Percentiles rank a stretch among this genome's conserved stretches.
Evolutionary conservation across 805 yeast genomes (phyloP).

Genomic region (Candida schatavii): DNA sequence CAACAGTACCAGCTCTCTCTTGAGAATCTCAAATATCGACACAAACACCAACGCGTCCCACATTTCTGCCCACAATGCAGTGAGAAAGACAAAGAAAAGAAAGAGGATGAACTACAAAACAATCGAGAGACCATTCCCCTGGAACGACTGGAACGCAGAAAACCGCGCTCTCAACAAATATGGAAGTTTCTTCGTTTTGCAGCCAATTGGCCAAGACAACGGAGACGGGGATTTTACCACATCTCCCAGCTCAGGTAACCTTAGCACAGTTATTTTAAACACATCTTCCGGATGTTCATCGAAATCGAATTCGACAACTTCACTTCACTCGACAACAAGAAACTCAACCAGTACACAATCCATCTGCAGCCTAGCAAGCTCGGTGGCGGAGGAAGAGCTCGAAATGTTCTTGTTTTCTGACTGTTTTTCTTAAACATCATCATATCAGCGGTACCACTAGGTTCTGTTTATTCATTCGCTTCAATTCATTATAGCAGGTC

Average conservation of each 20-base stretch:
- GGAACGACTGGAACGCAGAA: conserved; percentile 2
- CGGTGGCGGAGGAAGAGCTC: background rate
- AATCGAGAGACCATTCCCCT: conserved; percentile 1
- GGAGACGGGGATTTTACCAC: background rate
- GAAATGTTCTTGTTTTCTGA: background rate
- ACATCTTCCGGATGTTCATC: background rate
- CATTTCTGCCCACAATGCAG: conserved; percentile 4
- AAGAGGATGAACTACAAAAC: conserved; percentile 3
- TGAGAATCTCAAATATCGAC: background rate
- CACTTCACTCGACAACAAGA: background rate
- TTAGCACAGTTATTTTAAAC: background rate
- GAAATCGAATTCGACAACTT: conserved; percentile 1
- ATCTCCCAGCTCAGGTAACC: background rate
- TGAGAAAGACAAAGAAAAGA: background rate
- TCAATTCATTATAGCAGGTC: no score
- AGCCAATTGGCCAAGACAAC: background rate
- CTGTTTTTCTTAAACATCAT: no score
- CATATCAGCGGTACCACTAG: no score
- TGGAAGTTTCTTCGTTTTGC: conserved; percentile 2
- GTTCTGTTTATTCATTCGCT: no score
- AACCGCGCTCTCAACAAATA: background rate
- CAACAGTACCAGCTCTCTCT: background rate
- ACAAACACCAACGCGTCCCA: conserved; percentile 3
- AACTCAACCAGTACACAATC: background rate
- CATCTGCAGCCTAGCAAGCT: background rate